Percentiles rank a stretch among this genome's conserved stretches.
Evolutionary conservation across 1,284 basidiomycete species (phyloP).

Genomic region (Pulchroboletus neoregius): DNA sequence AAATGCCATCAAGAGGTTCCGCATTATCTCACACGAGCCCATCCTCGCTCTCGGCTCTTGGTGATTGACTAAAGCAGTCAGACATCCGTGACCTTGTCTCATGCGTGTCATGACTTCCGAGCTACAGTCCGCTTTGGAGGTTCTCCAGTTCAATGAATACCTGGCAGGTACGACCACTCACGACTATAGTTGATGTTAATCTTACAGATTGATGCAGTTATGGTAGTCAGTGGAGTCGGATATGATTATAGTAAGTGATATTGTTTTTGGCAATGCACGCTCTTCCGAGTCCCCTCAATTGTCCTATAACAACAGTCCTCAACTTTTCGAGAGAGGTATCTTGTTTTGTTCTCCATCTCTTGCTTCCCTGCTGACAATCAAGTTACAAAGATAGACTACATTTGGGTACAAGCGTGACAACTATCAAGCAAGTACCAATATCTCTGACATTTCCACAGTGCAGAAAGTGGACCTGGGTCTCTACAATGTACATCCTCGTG

Average conservation of each 20-base stretch:
- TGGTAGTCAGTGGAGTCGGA: background rate
- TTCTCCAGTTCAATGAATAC: background rate
- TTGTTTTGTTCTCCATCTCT: background rate
- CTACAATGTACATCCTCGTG: background rate
- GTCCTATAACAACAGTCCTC: background rate
- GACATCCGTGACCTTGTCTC: too few relatives aligned
- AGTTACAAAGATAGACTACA: background rate
- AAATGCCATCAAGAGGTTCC: too few relatives aligned
- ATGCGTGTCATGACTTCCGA: constrained; percentile 4
- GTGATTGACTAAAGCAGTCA: too few relatives aligned
- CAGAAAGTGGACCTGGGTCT: background rate
- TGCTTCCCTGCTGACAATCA: background rate
- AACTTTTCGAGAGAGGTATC: background rate
- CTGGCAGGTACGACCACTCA: too few relatives aligned
- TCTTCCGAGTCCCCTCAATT: too few relatives aligned
- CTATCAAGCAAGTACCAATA: too few relatives aligned
- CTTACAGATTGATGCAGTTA: background rate
- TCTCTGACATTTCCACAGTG: background rate
- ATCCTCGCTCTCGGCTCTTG: too few relatives aligned
- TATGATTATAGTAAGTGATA: background rate
- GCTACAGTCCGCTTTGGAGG: background rate
- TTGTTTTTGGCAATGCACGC: background rate
- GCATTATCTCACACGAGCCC: too few relatives aligned
- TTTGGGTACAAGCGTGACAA: background rate
- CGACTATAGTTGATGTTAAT: too few relatives aligned